Base-by-base conservation (phyloP, 306 rosid genomes). In the Trifolium subterraneum region DNA sequence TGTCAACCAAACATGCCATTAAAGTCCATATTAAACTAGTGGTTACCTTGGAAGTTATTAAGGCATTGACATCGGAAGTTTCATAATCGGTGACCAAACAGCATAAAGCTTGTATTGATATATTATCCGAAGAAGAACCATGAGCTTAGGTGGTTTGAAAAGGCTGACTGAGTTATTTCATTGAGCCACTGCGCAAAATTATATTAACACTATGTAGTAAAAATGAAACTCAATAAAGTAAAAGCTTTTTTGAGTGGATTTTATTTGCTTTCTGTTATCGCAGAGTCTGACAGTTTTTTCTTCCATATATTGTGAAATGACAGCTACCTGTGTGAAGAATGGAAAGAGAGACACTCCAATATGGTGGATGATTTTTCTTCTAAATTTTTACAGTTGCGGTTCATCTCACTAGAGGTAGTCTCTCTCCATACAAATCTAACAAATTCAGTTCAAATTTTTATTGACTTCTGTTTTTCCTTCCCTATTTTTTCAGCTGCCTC, bases 301-400 rank as follows among this genome's bases (percentile, higher is more conserved):
- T 42, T 76, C 35, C 42, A 27, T 64, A 13, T 73, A 15, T 50
- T 62, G 31, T 59, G 73, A 29, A 47, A 76, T 79, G 83, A 42
- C 80, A 88, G 96, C 77, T 90, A 88, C 81, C 88, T 88, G 18
- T 80, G 79, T 75, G 96, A 90, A 83, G 96, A 90, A 83, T 88
- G 92, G 96, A 88, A 88, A 78, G 92, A 77, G 82, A 86, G 81
- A 84, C 88, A 88, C 74, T 7, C 22, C 12, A 74, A 68, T 65
- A 72, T 78, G 38, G 72, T 59, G 22, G 89, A 82, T 67, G 90
- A 83, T 50, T 63, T 72, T 83, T 83, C 84, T 45, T 81, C 86
- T 71, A 84, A 85, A 78, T 83, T 88, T 62, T 74, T 79, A 42
- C 73, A 76, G 44, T 33, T 90, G 83, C 79, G 84, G 76, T 90